Conservation (phyloP, 495 filamentous ascomycete species). For the Tuber brumale region DNA sequence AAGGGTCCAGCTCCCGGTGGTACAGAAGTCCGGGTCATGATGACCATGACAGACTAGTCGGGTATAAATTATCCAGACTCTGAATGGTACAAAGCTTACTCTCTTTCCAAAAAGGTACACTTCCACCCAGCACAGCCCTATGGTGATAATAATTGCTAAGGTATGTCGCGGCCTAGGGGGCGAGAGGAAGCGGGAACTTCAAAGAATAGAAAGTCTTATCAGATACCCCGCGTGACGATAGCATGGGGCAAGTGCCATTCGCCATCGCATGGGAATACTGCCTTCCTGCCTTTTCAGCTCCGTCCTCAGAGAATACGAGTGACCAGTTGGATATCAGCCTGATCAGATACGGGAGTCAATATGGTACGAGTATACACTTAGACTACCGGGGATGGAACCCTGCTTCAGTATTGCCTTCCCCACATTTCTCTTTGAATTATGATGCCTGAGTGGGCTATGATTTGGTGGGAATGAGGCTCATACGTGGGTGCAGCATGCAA, state of each 20-base stretch:
- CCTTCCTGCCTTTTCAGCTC: background rate
- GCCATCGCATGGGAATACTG: background rate
- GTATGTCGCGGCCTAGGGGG: background rate
- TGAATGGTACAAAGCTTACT: background rate
- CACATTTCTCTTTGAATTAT: background rate
- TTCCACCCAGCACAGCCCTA: background rate
- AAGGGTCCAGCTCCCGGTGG: background rate
- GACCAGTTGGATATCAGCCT: background rate
- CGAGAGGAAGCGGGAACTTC: background rate
- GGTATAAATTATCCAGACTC: background rate
- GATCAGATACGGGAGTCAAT: background rate
- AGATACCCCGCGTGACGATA: background rate
- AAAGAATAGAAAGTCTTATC: background rate
- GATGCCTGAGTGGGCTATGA: background rate
- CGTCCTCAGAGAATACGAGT: background rate
- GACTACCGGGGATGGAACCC: background rate
- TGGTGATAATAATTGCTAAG: background rate
- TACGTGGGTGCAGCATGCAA: background rate
- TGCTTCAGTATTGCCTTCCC: background rate
- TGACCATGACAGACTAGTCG: background rate
- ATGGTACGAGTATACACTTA: background rate
- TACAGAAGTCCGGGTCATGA: background rate
- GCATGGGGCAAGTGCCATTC: background rate
- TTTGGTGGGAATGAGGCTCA: background rate
- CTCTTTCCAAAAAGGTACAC: background rate